These are phyloP conservation scores for Cladophialophora chaetospira DNA, from an alignment of 2,329 filamentous ascomycete species.

Conservation along the genomic window DNA sequence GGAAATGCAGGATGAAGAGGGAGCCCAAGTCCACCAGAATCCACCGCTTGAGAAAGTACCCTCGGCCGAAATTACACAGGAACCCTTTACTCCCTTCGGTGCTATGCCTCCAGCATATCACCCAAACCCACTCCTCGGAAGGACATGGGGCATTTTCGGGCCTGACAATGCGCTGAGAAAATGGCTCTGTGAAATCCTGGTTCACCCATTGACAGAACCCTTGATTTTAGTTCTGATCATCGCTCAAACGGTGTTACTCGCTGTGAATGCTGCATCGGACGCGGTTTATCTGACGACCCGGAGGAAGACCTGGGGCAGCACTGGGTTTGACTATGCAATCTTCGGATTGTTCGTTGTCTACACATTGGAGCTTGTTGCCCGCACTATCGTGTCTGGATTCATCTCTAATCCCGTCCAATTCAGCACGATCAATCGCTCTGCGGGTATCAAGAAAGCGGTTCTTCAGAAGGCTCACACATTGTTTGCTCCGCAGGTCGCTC, in stretches of 20 bases:
- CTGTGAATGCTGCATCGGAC: slow-evolving; percentile 71
- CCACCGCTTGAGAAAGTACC: slow-evolving; percentile 42
- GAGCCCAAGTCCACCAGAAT: slow-evolving; percentile 34
- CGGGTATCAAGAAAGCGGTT: slow-evolving; percentile 73
- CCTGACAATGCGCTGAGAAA: slow-evolving; percentile 74
- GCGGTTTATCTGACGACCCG: slow-evolving; percentile 67
- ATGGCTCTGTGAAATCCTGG: slow-evolving; percentile 77
- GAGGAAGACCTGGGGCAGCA: slow-evolving; percentile 65
- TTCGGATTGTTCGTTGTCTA: slow-evolving; percentile 85
- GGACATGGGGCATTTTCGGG: slow-evolving; percentile 80
- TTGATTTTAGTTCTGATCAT: slow-evolving; percentile 84
- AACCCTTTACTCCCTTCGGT: slow-evolving; percentile 16
- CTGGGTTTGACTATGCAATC: slow-evolving; percentile 73
- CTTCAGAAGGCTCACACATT: slow-evolving; percentile 74
- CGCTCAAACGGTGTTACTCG: slow-evolving; percentile 82
- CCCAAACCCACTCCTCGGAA: slow-evolving; percentile 79
- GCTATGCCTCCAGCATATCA: slow-evolving; percentile 8
- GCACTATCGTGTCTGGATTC: slow-evolving; percentile 90
- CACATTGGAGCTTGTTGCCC: slow-evolving; percentile 78
- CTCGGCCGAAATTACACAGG: slow-evolving; percentile 29
- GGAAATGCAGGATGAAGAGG: slow-evolving; percentile 21
- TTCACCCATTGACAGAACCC: slow-evolving; percentile 84
- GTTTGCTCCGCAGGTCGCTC: slow-evolving; percentile 75
- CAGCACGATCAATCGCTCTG: slow-evolving; percentile 79
- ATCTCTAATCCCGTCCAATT: slow-evolving; percentile 89